phyloP scores from a whole-genome alignment of 306 rosid species.

The Acacia confusa region DNA sequence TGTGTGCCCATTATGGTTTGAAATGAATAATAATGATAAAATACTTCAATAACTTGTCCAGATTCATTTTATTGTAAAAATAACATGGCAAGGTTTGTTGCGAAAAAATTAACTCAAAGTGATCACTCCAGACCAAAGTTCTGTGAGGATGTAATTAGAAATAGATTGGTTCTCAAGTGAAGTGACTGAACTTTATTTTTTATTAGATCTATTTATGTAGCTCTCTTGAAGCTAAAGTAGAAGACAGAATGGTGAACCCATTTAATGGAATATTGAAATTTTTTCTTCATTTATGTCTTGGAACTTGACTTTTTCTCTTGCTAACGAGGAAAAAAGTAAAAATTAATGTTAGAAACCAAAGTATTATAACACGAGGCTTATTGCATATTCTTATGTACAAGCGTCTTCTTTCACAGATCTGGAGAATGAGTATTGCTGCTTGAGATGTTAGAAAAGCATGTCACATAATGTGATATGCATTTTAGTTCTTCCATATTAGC shows the following conservation, averaged over 20 bases:
- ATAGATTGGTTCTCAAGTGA: neutral
- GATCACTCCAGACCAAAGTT: too few species aligned
- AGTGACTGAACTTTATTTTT: neutral
- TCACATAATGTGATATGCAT: neutral
- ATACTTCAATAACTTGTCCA: too few species aligned
- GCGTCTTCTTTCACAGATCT: neutral
- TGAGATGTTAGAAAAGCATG: neutral
- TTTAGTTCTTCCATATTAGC: neutral
- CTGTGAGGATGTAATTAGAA: neutral
- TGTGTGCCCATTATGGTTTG: too few species aligned
- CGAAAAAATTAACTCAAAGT: neutral
- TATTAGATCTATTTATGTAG: neutral
- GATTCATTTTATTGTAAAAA: too few species aligned
- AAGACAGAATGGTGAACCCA: neutral
- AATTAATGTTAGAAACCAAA: neutral
- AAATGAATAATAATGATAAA: too few species aligned
- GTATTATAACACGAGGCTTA: neutral
- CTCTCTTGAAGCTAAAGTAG: neutral
- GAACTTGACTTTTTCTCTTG: neutral
- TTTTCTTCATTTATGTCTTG: neutral
- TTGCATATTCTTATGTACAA: neutral
- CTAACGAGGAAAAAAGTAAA: neutral
- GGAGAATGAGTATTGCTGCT: neutral
- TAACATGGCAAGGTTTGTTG: neutral
- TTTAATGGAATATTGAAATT: neutral